Percentiles rank a stretch among this genome's conserved stretches.
These are phyloP conservation scores for Diplodia intermedia DNA, from an alignment of 2,329 filamentous ascomycete species.

Conservation along the genomic window DNA sequence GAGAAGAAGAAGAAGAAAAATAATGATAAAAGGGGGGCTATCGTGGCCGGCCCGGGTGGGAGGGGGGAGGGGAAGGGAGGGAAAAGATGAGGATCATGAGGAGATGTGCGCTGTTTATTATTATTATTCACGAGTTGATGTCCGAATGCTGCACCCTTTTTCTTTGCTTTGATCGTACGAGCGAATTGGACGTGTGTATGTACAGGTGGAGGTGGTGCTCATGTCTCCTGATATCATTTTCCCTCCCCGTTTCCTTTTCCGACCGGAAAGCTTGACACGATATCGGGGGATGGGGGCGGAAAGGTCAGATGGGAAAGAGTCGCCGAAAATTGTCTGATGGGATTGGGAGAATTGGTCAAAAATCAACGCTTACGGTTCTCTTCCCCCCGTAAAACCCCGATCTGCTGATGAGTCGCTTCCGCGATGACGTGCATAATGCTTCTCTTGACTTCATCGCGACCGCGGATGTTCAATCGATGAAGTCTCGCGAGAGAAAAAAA, in stretches of 20 bases:
- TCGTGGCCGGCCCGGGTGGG: no score
- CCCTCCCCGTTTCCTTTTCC: neutral
- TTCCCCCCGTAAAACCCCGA: neutral
- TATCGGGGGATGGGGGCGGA: neutral
- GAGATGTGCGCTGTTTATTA: neutral
- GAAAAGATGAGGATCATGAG: neutral
- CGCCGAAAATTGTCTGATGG: neutral
- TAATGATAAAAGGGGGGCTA: neutral
- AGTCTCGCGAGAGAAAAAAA: neutral
- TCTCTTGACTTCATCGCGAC: no score
- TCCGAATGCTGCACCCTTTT: neutral
- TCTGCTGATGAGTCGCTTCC: neutral
- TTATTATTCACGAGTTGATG: neutral
- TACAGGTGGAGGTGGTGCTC: conserved; percentile 12
- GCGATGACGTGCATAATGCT: neutral
- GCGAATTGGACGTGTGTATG: neutral
- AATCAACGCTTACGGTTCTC: neutral
- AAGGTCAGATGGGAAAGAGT: neutral
- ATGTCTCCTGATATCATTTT: conserved; percentile 12
- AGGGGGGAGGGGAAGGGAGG: neutral
- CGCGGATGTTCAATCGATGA: neutral
- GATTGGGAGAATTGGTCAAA: neutral
- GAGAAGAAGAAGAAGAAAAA: conserved; percentile 27
- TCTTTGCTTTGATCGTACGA: neutral
- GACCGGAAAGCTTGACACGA: neutral